Percentiles rank a stretch among this genome's conserved stretches.
phyloP scores from a whole-genome alignment of 495 filamentous ascomycete species.

The Chaetomium tenue region DNA sequence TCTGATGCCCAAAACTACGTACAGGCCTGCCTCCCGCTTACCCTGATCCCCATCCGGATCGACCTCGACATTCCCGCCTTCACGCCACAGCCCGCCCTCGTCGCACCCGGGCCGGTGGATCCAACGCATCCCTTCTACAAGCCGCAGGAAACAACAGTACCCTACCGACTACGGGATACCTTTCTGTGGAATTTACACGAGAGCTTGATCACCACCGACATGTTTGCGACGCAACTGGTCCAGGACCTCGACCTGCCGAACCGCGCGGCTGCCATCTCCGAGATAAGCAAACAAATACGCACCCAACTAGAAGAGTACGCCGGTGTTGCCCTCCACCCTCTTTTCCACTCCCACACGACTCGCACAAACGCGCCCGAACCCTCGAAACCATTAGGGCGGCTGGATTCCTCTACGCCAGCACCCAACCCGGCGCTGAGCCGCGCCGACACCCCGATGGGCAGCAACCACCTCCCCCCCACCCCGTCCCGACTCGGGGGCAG shows the following conservation, averaged over 20 bases:
- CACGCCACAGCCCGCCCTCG: slow-evolving; percentile 69
- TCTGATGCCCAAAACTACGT: slow-evolving; percentile 76
- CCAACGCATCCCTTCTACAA: slow-evolving; percentile 68
- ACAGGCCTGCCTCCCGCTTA: slow-evolving; percentile 81
- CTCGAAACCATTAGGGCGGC: slow-evolving; percentile 36
- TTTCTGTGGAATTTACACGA: slow-evolving; percentile 99
- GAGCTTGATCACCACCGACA: slow-evolving; percentile 87
- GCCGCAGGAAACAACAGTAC: slow-evolving; percentile 70
- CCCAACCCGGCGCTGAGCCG: slow-evolving; percentile 38
- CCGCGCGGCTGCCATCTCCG: slow-evolving; percentile 59
- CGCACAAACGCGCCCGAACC: slow-evolving; percentile 41
- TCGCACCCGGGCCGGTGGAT: slow-evolving; percentile 58
- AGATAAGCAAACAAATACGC: slow-evolving; percentile 90
- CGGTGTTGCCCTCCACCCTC: slow-evolving; percentile 85
- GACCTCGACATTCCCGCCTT: slow-evolving; percentile 86
- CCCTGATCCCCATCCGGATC: slow-evolving; percentile 92
- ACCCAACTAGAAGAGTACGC: slow-evolving; percentile 96
- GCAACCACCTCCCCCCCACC: slow-evolving; percentile 32
- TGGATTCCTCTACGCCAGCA: slow-evolving; percentile 45
- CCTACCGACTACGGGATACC: slow-evolving; percentile 84
- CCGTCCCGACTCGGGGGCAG: slow-evolving; percentile 30
- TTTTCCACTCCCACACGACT: slow-evolving; percentile 66
- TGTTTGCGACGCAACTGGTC: slow-evolving; percentile 86
- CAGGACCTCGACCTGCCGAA: slow-evolving; percentile 92
- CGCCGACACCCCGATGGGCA: slow-evolving; percentile 50